Percentiles rank a stretch among this genome's conserved stretches.
These are phyloP conservation scores for Leccinum disarticulatum DNA, from an alignment of 768 basidiomycete genomes.

Conservation along the genomic window DNA sequence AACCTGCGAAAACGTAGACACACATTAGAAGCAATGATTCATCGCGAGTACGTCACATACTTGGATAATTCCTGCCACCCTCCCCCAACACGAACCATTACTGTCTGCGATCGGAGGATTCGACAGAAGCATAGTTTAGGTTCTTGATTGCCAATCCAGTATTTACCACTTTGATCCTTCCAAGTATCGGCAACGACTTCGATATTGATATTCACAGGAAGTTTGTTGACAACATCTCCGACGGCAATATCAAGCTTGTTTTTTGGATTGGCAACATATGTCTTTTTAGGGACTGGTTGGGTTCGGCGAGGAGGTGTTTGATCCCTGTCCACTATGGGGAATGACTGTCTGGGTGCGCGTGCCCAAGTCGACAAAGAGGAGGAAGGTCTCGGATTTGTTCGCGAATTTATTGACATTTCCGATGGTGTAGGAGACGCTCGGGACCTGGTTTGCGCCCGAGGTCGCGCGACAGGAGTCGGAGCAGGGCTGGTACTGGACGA, in stretches of 20 bases:
- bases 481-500: slow-evolving; percentile 42
- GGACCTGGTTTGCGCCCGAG: slow-evolving; percentile 45
- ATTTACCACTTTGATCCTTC: slow-evolving; percentile 92
- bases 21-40: neutral
- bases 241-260: slow-evolving; percentile 92
- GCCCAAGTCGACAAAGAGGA: slow-evolving; percentile 63
- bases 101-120: slow-evolving; percentile 86
- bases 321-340: slow-evolving; percentile 43
- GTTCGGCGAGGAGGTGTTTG: slow-evolving; percentile 49
- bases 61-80: slow-evolving; percentile 92
- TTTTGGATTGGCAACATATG: slow-evolving; percentile 86
- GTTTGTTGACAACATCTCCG: slow-evolving; percentile 86
- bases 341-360: slow-evolving; percentile 64
- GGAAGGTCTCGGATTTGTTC: slow-evolving; percentile 43
- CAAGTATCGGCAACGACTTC: slow-evolving; percentile 81
- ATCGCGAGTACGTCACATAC: slow-evolving; percentile 44
- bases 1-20: slow-evolving; percentile 51
- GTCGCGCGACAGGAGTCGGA: slow-evolving; percentile 33
- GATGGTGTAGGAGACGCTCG: slow-evolving; percentile 64
- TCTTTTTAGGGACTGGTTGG: slow-evolving; percentile 47
- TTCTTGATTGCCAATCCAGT: slow-evolving; percentile 94
- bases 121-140: slow-evolving; percentile 90
- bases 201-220: slow-evolving; percentile 81
- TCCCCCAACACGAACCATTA: slow-evolving; percentile 96
- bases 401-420: slow-evolving; percentile 53